Evolutionary conservation across 2,329 filamentous ascomycete genomes (phyloP), one percentile per base, ranked within the genome.

Genomic region (Sclerotinia minor): DNA sequence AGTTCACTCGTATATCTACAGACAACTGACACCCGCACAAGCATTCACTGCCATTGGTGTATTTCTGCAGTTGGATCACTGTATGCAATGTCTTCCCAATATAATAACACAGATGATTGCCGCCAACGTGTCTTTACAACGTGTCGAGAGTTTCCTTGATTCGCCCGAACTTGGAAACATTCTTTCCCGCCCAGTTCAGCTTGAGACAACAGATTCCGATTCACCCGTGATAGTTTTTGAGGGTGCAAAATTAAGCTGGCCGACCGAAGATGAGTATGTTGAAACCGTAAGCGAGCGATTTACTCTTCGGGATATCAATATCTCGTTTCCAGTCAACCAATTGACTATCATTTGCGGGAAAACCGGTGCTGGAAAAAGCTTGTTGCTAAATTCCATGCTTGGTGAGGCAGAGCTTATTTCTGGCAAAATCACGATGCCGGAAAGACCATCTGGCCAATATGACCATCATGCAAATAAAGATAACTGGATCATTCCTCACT

Each of bases 11-110:
- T 72, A 85, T 8, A 73, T 90, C 0, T 77, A 92, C 71, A 87
- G 87, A 7, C 79, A 80, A 0, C 80, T 94, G 21, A 81, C 84
- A 1, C 87, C 91, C 0, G 92, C 90, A 0, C 83, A 92, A 15
- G 91, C 91, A 1, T 94, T 94, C 72, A 92, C 92, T 38, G 89
- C 89, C 45, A 85, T 93, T 38, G 86, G 88, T 17, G 83, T 93
- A 60, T 92, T 94, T 77, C 87, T 85, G 69, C 83, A 86, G 5
- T 81, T 94, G 26, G 91, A 94, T 75, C 81, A 87, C 24, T 86
- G 88, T 0, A 79, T 94, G 2, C 87, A 87, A 0, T 81, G 89
- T 59, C 78, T 94, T 11, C 91, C 91, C 0, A 90, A 92, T 74
- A 80, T 92, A 55, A 86, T 89, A 0, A 88, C 89, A 0, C 84